Percentiles rank a stretch among this genome's conserved stretches.
phyloP scores from a whole-genome alignment of 768 basidiomycete species.

The Clitopilus hobsonii region DNA sequence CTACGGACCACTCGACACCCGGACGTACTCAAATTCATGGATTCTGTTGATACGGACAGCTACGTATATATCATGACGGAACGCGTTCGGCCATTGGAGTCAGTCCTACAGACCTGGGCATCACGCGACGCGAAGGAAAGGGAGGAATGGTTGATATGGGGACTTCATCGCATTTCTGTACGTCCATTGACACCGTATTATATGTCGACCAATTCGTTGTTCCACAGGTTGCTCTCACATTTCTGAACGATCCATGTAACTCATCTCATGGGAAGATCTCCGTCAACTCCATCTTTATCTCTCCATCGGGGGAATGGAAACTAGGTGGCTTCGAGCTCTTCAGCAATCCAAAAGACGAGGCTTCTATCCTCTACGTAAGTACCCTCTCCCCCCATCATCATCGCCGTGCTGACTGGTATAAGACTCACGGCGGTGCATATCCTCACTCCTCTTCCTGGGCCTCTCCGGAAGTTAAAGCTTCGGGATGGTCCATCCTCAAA shows the following conservation, averaged over 20 bases:
- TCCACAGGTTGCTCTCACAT: conserved; percentile 76
- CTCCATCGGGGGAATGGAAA: conserved; percentile 95
- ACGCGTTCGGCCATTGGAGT: conserved; percentile 72
- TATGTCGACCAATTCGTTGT: conserved; percentile 6
- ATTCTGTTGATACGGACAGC: conserved; percentile 85
- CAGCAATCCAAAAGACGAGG: conserved; percentile 77
- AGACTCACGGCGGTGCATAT: conserved; percentile 66
- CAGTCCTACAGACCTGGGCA: conserved; percentile 57
- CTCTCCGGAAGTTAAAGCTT: conserved; percentile 85
- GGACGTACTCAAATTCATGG: conserved; percentile 93
- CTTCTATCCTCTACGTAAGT: conserved; percentile 76
- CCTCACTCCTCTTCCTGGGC: conserved; percentile 59
- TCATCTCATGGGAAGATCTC: conserved; percentile 83
- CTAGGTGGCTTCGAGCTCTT: conserved; percentile 91
- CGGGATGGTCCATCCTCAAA: conserved; percentile 79
- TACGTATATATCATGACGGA: conserved; percentile 93
- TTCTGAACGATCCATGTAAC: conserved; percentile 78
- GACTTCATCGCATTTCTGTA: conserved; percentile 85
- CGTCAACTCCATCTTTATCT: conserved; percentile 79
- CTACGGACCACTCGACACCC: conserved; percentile 91
- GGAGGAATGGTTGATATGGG: conserved; percentile 94
- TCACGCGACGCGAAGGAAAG: conserved; percentile 56
- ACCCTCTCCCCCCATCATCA: background rate
- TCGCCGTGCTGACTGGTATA: conserved; percentile 5
- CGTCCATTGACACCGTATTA: conserved; percentile 22